Conservation (phyloP, 2,329 filamentous ascomycete species). For the Fusarium oligoseptatum region DNA sequence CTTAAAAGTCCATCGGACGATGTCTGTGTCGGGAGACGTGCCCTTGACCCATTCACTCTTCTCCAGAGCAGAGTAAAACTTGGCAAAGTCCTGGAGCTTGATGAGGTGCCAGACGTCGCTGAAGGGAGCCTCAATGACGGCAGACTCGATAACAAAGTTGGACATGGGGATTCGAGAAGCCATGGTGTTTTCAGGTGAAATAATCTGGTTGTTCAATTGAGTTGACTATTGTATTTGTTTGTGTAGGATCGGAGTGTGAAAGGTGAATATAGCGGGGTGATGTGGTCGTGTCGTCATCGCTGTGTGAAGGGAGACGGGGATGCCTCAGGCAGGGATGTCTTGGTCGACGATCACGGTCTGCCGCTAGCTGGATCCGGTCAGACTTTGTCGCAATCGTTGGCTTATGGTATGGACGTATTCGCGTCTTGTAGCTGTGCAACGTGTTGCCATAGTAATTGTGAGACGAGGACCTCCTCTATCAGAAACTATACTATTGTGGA, state of each 20-base stretch:
- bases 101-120: slow-evolving; percentile 79
- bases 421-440: neutral
- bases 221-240: neutral
- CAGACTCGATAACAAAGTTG: slow-evolving; percentile 74
- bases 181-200: slow-evolving; percentile 26
- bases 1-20: slow-evolving; percentile 79
- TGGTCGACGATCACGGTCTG: neutral
- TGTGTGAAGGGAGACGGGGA: neutral
- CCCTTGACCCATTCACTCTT: slow-evolving; percentile 75
- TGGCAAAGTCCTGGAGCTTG: slow-evolving; percentile 78
- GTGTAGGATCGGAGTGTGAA: neutral
- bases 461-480: neutral
- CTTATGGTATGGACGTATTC: neutral
- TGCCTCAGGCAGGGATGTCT: neutral
- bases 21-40: slow-evolving; percentile 72
- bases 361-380: neutral
- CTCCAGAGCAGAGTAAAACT: slow-evolving; percentile 75
- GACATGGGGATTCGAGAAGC: slow-evolving; percentile 70
- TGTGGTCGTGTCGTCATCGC: neutral
- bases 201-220: neutral
- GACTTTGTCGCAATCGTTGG: neutral
- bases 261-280: neutral
- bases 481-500: too few relatives aligned
- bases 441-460: neutral
- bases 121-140: slow-evolving; percentile 77